Conservation (phyloP, 1,139 yeast species). For the Nadsonia starkeyi-henricii region DNA sequence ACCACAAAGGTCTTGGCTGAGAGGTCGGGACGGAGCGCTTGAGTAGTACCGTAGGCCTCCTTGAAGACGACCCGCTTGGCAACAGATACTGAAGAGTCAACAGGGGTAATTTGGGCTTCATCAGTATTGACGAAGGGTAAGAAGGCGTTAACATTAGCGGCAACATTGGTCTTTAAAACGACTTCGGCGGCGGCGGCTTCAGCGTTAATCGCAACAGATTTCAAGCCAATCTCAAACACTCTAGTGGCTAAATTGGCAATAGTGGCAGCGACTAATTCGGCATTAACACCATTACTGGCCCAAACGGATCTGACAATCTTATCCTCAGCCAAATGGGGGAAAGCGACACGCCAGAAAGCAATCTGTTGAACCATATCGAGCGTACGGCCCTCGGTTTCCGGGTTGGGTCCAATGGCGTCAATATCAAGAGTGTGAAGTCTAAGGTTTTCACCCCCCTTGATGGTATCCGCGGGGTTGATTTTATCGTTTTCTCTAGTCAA, state of each 20-base stretch:
- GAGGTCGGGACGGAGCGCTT: constrained; percentile 73
- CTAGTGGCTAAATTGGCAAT: constrained; percentile 44
- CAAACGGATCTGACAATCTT: constrained; percentile 66
- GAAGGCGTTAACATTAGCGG: constrained; percentile 33
- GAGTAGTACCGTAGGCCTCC: constrained; percentile 53
- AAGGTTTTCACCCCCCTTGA: constrained; percentile 41
- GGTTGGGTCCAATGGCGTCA: constrained; percentile 18
- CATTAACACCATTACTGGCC: constrained; percentile 69
- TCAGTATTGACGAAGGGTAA: constrained; percentile 25
- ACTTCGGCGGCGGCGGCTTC: constrained; percentile 19
- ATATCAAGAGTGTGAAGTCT: constrained; percentile 28
- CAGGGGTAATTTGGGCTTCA: constrained; percentile 20
- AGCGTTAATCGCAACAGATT: constrained; percentile 22
- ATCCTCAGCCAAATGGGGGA: constrained; percentile 44
- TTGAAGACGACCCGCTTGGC: constrained; percentile 65
- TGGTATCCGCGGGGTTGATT: constrained; percentile 41
- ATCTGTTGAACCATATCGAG: constrained; percentile 62
- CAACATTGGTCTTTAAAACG: constrained; percentile 31
- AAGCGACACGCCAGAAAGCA: constrained; percentile 64
- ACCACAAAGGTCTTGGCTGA: constrained; percentile 78
- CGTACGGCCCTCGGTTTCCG: constrained; percentile 66
- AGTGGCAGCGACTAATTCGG: constrained; percentile 73
- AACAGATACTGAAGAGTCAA: constrained; percentile 33
- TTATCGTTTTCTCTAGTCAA: constrained; percentile 38
- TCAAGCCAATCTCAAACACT: constrained; percentile 21